These are phyloP conservation scores for Sugiyamaella chiloensis DNA, from an alignment of 805 yeast genomes.

Conservation along the genomic window DNA sequence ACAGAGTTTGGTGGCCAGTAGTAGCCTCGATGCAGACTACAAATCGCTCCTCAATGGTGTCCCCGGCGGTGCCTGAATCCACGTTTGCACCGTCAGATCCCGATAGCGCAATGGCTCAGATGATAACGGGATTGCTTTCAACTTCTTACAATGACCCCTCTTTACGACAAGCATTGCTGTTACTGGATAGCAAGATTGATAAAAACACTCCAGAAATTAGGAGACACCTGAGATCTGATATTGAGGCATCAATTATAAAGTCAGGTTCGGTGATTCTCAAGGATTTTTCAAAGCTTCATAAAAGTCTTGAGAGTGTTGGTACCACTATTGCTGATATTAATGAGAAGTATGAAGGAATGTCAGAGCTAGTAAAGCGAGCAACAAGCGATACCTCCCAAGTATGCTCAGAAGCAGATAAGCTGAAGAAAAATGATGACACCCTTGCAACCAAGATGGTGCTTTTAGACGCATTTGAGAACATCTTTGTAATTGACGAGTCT, in stretches of 20 bases:
- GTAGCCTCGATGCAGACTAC: too few relatives aligned
- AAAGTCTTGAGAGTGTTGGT: constrained; percentile 26
- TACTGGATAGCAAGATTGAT: constrained; percentile 29
- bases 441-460: constrained; percentile 27
- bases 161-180: constrained; percentile 31
- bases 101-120: constrained; percentile 20
- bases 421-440: constrained; percentile 25
- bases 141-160: constrained; percentile 34
- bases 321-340: constrained; percentile 21
- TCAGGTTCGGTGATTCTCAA: constrained; percentile 30
- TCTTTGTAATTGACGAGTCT: constrained; percentile 65
- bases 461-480: constrained; percentile 41
- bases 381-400: constrained; percentile 26
- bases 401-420: constrained; percentile 28
- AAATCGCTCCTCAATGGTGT: too few relatives aligned
- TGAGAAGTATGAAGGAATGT: constrained; percentile 24
- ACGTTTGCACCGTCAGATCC: constrained; percentile 2
- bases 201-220: constrained; percentile 34
- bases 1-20: too few relatives aligned
- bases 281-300: constrained; percentile 35
- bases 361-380: constrained; percentile 21
- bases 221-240: constrained; percentile 32
- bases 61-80: not conserved
- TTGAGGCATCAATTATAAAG: constrained; percentile 35
- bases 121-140: constrained; percentile 29